A percentile compares a stretch with the other conserved stretches of the same genome.
Evolutionary conservation across 805 yeast genomes (phyloP).

Genomic region (Priceomyces castillae): DNA sequence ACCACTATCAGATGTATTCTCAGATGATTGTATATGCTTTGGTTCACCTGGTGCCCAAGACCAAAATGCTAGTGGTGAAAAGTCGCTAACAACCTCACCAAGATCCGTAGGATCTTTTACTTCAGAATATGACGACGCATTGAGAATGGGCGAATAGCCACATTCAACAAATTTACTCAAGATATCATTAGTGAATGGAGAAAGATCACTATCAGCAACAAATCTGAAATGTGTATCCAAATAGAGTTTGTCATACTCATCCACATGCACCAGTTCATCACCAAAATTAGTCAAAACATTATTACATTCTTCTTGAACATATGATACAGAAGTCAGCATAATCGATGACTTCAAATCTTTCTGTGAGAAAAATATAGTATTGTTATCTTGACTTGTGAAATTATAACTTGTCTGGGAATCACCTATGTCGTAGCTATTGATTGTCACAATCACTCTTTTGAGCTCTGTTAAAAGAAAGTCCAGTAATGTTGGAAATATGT

Average conservation of each 20-base stretch:
- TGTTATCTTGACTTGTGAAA: slow-evolving; percentile 19
- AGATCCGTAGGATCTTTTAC: slow-evolving; percentile 21
- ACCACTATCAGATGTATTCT: background rate
- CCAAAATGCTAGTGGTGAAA: slow-evolving; percentile 51
- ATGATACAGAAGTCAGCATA: slow-evolving; percentile 3
- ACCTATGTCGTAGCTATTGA: slow-evolving; percentile 21
- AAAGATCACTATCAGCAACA: slow-evolving; percentile 31
- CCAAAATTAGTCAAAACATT: slow-evolving; percentile 8
- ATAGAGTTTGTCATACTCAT: slow-evolving; percentile 13
- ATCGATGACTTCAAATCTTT: background rate
- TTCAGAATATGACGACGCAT: slow-evolving; percentile 21
- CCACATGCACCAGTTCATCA: background rate
- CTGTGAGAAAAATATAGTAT: slow-evolving; percentile 13
- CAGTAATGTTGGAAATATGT: slow-evolving; percentile 25
- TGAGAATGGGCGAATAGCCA: slow-evolving; percentile 68
- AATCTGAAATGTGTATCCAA: slow-evolving; percentile 24
- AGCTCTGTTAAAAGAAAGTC: slow-evolving; percentile 25
- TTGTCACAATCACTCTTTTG: slow-evolving; percentile 27
- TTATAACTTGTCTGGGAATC: slow-evolving; percentile 18
- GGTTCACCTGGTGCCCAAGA: slow-evolving; percentile 72
- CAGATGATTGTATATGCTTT: slow-evolving; percentile 1
- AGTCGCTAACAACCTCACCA: slow-evolving; percentile 22
- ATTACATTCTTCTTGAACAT: slow-evolving; percentile 6
- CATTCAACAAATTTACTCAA: slow-evolving; percentile 42
- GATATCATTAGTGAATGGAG: slow-evolving; percentile 37